Evolutionary conservation across 2,329 filamentous ascomycete species (phyloP).

Genomic region (Aaosphaeria pasadenensis): DNA sequence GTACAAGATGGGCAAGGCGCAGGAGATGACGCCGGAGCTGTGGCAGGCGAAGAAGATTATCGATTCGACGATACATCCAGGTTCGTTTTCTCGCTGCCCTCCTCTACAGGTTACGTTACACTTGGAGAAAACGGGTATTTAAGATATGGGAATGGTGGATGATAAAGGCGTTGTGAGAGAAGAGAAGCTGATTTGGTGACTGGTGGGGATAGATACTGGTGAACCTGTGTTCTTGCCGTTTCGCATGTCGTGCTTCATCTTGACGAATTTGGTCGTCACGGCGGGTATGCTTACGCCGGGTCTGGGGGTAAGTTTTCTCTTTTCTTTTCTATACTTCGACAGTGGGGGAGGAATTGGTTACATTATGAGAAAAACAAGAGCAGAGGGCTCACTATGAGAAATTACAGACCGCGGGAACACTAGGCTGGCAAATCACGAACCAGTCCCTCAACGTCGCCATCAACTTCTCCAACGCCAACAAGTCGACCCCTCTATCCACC

Average conservation of each 20-base stretch:
- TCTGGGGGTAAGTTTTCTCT: slow-evolving; percentile 56
- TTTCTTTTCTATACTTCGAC: background rate
- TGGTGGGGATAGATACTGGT: slow-evolving; percentile 76
- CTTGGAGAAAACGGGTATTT: no score
- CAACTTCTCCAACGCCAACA: slow-evolving; percentile 97
- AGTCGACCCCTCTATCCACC: slow-evolving; percentile 82
- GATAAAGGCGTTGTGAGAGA: background rate
- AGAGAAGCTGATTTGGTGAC: slow-evolving; percentile 13
- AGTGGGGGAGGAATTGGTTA: no score
- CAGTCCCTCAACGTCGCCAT: slow-evolving; percentile 98
- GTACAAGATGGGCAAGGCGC: slow-evolving; percentile 82
- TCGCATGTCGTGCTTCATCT: slow-evolving; percentile 93
- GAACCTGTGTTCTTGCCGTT: slow-evolving; percentile 90
- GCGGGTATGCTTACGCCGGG: slow-evolving; percentile 95
- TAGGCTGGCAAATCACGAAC: slow-evolving; percentile 94
- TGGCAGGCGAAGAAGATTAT: slow-evolving; percentile 97
- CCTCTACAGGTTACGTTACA: no score
- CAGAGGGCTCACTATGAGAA: slow-evolving; percentile 14
- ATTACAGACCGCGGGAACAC: slow-evolving; percentile 71
- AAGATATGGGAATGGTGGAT: background rate
- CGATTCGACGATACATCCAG: slow-evolving; percentile 92
- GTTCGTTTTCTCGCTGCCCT: slow-evolving; percentile 42
- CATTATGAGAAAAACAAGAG: background rate
- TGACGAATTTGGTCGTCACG: slow-evolving; percentile 92
- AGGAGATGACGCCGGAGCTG: slow-evolving; percentile 81